Evolutionary conservation across 2,329 filamentous ascomycete species (phyloP), one percentile per base, ranked within the genome.

Genomic region (Chrysoporthe puriensis): DNA sequence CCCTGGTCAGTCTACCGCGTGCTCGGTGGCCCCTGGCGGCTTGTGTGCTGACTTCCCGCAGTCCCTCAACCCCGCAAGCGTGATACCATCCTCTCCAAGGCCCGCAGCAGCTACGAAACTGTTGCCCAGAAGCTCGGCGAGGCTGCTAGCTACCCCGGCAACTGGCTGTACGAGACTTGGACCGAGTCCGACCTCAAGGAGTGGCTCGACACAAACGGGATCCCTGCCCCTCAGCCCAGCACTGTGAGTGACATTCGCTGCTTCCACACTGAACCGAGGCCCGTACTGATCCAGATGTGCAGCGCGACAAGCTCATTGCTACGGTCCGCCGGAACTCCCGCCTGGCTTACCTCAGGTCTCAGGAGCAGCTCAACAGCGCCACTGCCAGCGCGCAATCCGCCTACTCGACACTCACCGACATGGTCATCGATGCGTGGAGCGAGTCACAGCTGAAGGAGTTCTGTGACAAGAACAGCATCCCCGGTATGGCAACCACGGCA

Each of bases 151-250:
- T 98, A 98, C 76, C 96, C 96, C 44, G 96, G 96, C 50, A 89
- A 97, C 81, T 98, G 96, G 63, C 83, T 98, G 56, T 99, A 97
- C 77, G 86, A 90, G 69, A 85, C 90, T 8, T 99, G 96, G 96
- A 90, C 92, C 63, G 92, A 97, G 72, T 97, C 94, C 72, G 95
- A 97, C 62, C 82, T 97, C 71, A 98, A 98, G 84, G 87, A 92
- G 72, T 99, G 92, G 91, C 90, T 97, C 59, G 96, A 98, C 75
- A 90, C 91, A 72, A 89, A 93, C 73, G 96, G 96, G 63, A 89
- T 95, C 79, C 90, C 93, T 14, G 92, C 88, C 65, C 95, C 96
- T 69, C 95, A 98, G 78, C 91, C 93, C 42, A 88, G 88, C 61
- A 90, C 84, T 69, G 81, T 83, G 74, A 73, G 81, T 66, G 16